Evolutionary conservation across 2,329 filamentous ascomycete genomes (phyloP), one percentile per base, ranked within the genome.

Genomic region (Claviceps quebecensis): DNA sequence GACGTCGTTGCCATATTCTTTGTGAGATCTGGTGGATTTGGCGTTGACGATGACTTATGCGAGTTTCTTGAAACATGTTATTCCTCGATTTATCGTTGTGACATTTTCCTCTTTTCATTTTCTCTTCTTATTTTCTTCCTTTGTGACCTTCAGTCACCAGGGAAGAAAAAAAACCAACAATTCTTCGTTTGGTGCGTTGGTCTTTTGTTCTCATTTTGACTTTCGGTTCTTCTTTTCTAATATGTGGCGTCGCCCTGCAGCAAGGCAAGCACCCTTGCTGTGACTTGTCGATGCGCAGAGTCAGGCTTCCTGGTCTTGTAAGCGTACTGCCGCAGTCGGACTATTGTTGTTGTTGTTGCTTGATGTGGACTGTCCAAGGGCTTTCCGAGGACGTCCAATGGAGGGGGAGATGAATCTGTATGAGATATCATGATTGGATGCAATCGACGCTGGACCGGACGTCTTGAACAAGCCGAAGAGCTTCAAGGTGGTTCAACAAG

Each of bases 21-120:
- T 67, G 64, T 65, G 66, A 67, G 64, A 58, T 58, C 63, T 61
- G 61, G 66, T 65, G 65, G 66, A 68, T 70, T 62, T 61, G 71
- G 72, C 69, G 70, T 74, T 65, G 61, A 59, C 60, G 58, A 63
- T 57, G 62, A 60, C 61, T 61, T 64, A 61, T 65, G 61, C 60
- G 52, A 53, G 44, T 46, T 36, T 47, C 19, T 29, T 29, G 19
- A 17, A 51, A 36, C 44, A 51, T 47, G 5, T 47, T 41, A 41
- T 46, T 8, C 7, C 26, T 47, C 38, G 49, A 38, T 47, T 50
- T 41, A 47, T 11, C 14, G 58, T 61, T 59, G 58, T 61, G 57
- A 50, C 45, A 50, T 56, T 52, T 51, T 47, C 37, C 40, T 19
- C 46, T 41, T 41, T 41, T 43, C 14, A 4, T 19, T 43, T 49